Conservation (phyloP, 371 early-diverging fungal species). For the Mortierella sp. region DNA sequence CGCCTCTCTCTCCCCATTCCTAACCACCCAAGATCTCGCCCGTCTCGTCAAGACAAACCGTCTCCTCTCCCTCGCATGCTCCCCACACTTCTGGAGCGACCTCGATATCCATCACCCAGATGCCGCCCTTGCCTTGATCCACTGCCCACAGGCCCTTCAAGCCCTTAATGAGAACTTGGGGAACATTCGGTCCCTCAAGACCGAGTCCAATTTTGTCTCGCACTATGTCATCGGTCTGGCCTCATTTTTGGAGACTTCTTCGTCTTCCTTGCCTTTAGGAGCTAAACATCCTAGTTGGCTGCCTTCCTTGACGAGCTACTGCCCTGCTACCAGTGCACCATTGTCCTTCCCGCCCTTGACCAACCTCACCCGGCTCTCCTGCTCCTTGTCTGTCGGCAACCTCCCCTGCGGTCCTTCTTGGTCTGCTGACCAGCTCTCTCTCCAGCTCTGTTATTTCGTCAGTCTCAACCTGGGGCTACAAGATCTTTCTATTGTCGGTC, state of each 20-base stretch:
- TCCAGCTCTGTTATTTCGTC: constrained; percentile 3
- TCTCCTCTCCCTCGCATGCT: constrained; percentile 6
- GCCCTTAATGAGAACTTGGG: not conserved
- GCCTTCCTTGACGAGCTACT: not conserved
- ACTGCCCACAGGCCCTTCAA: not conserved
- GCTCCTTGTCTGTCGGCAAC: not conserved
- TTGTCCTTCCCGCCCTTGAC: constrained; percentile 1
- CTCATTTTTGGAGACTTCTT: not conserved
- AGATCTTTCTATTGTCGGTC: not conserved
- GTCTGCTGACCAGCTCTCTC: constrained; percentile 5
- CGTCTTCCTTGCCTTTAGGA: not conserved
- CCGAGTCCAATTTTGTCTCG: not conserved
- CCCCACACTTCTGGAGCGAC: not conserved
- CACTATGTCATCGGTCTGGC: constrained; percentile 3
- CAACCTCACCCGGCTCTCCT: not conserved
- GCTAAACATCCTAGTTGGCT: not conserved
- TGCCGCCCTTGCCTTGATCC: not conserved
- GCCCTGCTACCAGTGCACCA: not conserved
- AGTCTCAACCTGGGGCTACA: not conserved
- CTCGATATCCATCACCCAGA: not conserved
- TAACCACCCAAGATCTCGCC: not conserved
- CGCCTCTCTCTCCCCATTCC: not conserved
- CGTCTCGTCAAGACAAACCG: not conserved
- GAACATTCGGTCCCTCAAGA: not conserved
- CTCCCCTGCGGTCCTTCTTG: not conserved